Evolutionary conservation across 306 rosid species (phyloP), one percentile per base, ranked within the genome.

Genomic region (Arachis hypogaea): DNA sequence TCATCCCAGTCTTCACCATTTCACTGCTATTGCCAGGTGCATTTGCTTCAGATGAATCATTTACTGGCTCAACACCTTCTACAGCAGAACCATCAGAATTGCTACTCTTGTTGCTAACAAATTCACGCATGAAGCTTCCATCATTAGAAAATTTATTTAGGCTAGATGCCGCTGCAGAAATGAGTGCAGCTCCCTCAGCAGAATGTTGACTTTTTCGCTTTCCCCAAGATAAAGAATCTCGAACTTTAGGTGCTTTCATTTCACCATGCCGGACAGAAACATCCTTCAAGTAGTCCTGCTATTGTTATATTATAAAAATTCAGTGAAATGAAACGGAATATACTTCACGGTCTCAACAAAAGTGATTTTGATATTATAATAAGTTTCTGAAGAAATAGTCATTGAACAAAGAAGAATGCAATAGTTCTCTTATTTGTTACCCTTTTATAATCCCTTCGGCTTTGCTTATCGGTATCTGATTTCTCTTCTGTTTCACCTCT

Each of bases 181-280:
- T 55, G 55, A 91, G 44, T 49, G 51, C 85, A 72, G 88, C 87
- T 73, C 76, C 88, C 71, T 81, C 86, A 10, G 84, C 76, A 70
- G 80, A 80, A 40, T 10, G 72, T 67, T 83, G 89, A 79, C 78
- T 71, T 74, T 82, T 91, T 49, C 68, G 81, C 81, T 81, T 89
- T 76, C 91, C 84, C 98, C 97, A 94, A 18, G 94, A 88, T 42
- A 91, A 80, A 56, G 96, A 86, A 80, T 83, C 96, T 75, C 12
- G 84, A 77, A 79, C 82, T 82, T 86, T 89, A 44, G 98, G 97
- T 55, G 85, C 89, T 86, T 75, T 94, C 97, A 89, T 86, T 79
- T 82, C 81, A 58, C 78, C 88, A 64, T 72, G 79, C 65, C 85
- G 83, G 47, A 70, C 16, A 82, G 94, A 82, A 51, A 76, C 79